A percentile compares a stretch with the other conserved stretches of the same genome.
Conservation (phyloP, 257 asterid genomes). For the Scutellaria galericulata region DNA sequence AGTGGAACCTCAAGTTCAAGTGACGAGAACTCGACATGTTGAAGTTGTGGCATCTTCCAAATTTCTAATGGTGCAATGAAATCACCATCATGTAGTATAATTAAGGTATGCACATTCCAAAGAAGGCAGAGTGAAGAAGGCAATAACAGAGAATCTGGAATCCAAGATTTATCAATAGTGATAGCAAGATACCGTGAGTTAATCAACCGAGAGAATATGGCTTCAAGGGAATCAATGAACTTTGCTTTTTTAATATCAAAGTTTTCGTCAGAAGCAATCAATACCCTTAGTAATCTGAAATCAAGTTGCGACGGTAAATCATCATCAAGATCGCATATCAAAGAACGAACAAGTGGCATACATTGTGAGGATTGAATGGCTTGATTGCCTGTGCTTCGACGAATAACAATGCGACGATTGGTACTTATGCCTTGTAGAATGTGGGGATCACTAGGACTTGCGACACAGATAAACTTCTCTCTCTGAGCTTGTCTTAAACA, state of each 20-base stretch:
- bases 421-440: background rate
- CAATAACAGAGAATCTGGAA: background rate
- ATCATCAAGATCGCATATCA: background rate
- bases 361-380: background rate
- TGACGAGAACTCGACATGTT: background rate
- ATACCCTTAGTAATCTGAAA: background rate
- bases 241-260: background rate
- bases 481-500: background rate
- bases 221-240: background rate
- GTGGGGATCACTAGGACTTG: background rate
- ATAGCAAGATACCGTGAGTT: constrained; percentile 1
- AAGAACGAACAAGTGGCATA: background rate
- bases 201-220: background rate
- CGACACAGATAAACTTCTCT: background rate
- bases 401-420: background rate
- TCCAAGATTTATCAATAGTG: background rate
- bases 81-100: background rate
- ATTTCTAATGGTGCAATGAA: background rate
- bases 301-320: background rate
- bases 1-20: background rate
- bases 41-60: background rate
- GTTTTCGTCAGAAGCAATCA: background rate
- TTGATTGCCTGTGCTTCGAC: background rate
- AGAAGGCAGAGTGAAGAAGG: background rate
- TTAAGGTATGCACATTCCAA: constrained; percentile 6